A percentile compares a stretch with the other conserved stretches of the same genome.
These are phyloP conservation scores for Lavandula angustifolia DNA, from an alignment of 257 asterid species.

Conservation along the genomic window DNA sequence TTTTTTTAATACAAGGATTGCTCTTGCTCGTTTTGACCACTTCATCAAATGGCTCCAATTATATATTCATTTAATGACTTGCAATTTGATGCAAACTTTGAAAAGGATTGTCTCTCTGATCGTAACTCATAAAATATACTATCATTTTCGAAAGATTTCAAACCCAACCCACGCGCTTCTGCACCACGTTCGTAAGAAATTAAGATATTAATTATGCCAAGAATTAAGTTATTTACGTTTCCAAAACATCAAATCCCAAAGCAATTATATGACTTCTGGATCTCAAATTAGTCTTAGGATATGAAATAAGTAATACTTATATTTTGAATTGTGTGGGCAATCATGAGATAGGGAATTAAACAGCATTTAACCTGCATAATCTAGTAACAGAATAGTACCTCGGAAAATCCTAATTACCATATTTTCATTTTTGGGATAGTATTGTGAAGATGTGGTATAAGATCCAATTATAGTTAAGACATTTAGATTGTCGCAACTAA, in stretches of 20 bases:
- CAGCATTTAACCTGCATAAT: no score
- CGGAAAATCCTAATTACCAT: no score
- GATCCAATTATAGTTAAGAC: conserved; percentile 28
- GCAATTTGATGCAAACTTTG: conserved; percentile 38
- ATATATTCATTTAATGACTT: no score
- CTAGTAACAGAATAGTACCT: no score
- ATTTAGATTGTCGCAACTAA: conserved; percentile 30
- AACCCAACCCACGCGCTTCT: conserved; percentile 49
- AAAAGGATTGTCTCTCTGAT: conserved; percentile 55
- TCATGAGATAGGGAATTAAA: no score
- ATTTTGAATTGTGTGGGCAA: no score
- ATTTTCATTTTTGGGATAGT: no score
- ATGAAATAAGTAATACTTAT: no score
- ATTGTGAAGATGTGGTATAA: conserved; percentile 17
- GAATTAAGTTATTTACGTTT: background rate
- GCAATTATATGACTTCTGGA: no score
- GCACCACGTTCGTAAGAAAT: conserved; percentile 22
- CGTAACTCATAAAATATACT: conserved; percentile 38
- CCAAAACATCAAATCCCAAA: background rate
- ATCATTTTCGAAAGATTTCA: conserved; percentile 16
- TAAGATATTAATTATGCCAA: background rate
- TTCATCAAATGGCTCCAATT: conserved; percentile 34
- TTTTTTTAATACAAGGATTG: conserved; percentile 35
- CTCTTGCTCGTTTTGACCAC: conserved; percentile 44
- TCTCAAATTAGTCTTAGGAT: no score